Evolutionary conservation across 2,329 filamentous ascomycete species (phyloP).

Genomic region (Phyllosticta capitalensis): DNA sequence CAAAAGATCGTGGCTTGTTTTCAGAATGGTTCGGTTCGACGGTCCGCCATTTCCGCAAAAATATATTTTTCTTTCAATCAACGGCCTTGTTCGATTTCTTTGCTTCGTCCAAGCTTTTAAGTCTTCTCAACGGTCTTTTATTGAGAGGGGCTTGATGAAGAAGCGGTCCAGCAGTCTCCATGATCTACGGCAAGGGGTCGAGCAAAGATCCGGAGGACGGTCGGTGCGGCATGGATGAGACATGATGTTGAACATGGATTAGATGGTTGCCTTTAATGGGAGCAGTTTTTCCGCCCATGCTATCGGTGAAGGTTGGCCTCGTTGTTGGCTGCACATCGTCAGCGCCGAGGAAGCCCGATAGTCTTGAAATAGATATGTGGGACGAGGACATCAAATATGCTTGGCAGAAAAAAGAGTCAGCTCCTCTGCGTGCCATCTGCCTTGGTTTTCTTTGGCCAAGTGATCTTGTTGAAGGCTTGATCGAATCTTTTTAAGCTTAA

Average conservation of each 20-base stretch:
- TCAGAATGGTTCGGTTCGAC: neutral
- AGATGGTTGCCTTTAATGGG: neutral
- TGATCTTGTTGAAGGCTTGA: neutral
- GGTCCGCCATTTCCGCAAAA: neutral
- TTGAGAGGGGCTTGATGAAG: neutral
- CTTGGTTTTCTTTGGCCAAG: neutral
- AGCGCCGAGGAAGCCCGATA: neutral
- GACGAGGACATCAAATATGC: neutral
- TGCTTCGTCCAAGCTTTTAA: neutral
- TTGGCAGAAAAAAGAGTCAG: neutral
- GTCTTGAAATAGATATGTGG: neutral
- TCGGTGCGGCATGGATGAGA: neutral
- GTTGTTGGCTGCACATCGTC: neutral
- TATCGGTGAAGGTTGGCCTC: neutral
- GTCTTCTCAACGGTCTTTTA: neutral
- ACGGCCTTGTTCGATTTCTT: neutral
- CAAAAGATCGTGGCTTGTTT: neutral
- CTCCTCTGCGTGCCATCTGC: neutral
- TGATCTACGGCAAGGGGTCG: neutral
- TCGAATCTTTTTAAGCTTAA: neutral
- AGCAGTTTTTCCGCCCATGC: neutral
- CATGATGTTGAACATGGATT: neutral
- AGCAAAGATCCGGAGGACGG: neutral
- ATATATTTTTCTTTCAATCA: neutral
- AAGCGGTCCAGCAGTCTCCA: neutral